Percentiles rank a stretch among this genome's conserved stretches.
phyloP scores from a whole-genome alignment of 23 red algal genomes.

The Agarophyton chilense region DNA sequence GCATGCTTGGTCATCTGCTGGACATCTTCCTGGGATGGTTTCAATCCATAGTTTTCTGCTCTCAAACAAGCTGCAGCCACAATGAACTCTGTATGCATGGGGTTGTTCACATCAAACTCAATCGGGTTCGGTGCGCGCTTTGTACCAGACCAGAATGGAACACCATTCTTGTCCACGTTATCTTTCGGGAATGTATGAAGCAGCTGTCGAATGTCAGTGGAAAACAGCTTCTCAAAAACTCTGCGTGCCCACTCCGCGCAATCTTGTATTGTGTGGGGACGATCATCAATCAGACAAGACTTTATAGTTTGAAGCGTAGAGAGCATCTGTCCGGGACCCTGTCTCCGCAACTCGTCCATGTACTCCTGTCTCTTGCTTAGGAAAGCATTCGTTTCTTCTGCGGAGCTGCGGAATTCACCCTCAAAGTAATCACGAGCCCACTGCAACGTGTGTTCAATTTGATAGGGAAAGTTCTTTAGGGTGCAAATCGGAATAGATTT shows the following conservation, averaged over 20 bases:
- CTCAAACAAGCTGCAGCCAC: constrained; percentile 84
- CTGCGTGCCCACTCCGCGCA: constrained; percentile 91
- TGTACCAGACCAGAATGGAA: constrained; percentile 98
- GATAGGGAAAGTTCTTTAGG: constrained; percentile 99
- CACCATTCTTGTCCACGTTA: constrained; percentile 91
- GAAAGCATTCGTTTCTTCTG: constrained; percentile 91
- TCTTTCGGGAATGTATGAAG: constrained; percentile 94
- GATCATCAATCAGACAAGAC: constrained; percentile 61
- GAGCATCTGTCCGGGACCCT: constrained; percentile 86
- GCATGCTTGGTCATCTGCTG: constrained; percentile 63
- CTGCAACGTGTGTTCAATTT: constrained; percentile 99
- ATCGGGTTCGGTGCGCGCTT: constrained; percentile 87
- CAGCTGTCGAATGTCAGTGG: constrained; percentile 86
- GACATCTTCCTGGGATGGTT: constrained; percentile 42
- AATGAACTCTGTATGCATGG: constrained; percentile 87
- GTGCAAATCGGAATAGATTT: constrained; percentile 98
- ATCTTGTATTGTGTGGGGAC: constrained; percentile 83
- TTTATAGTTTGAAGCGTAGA: constrained; percentile 81
- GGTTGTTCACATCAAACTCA: constrained; percentile 77
- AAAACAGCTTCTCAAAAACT: constrained; percentile 89
- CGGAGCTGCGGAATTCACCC: constrained; percentile 72
- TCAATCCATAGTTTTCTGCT: constrained; percentile 86
- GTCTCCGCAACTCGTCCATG: constrained; percentile 84
- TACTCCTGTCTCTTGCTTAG: constrained; percentile 70
- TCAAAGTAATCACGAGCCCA: constrained; percentile 99